phyloP scores from a whole-genome alignment of 2,329 filamentous ascomycete species.

The Mycogone perniciosa region DNA sequence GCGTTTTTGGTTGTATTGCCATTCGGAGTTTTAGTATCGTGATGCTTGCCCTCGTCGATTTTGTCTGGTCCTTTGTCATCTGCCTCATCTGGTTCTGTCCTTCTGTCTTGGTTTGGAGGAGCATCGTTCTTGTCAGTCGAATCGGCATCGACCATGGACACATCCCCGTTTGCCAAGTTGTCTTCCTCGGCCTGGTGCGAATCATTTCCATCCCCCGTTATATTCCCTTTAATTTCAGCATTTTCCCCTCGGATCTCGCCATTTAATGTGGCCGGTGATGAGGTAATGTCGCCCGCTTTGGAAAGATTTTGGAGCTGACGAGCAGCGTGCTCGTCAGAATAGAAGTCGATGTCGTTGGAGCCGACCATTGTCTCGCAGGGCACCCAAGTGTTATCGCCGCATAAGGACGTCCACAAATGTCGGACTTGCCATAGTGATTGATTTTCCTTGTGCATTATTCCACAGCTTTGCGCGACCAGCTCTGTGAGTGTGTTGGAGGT shows the following conservation, averaged over 20 bases:
- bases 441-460: slow-evolving; percentile 70
- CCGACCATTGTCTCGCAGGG: slow-evolving; percentile 54
- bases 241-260: slow-evolving; percentile 15
- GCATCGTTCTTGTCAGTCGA: slow-evolving; percentile 17
- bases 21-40: neutral
- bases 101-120: slow-evolving; percentile 12
- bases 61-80: neutral
- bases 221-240: slow-evolving; percentile 8
- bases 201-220: slow-evolving; percentile 5
- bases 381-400: slow-evolving; percentile 67
- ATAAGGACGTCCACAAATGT: slow-evolving; percentile 63
- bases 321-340: slow-evolving; percentile 40
- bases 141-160: slow-evolving; percentile 27
- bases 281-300: slow-evolving; percentile 14
- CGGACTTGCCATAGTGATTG: slow-evolving; percentile 67
- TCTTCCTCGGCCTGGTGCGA: slow-evolving; percentile 12
- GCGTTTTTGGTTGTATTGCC: slow-evolving; percentile 1
- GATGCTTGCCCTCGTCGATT: neutral
- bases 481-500: slow-evolving; percentile 66
- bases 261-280: slow-evolving; percentile 16
- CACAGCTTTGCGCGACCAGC: slow-evolving; percentile 61
- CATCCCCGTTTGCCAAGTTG: slow-evolving; percentile 16
- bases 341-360: slow-evolving; percentile 50
- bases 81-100: slow-evolving; percentile 8
- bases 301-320: slow-evolving; percentile 29